Conservation (phyloP, 495 filamentous ascomycete species). For the Pseudevernia furfuracea region DNA sequence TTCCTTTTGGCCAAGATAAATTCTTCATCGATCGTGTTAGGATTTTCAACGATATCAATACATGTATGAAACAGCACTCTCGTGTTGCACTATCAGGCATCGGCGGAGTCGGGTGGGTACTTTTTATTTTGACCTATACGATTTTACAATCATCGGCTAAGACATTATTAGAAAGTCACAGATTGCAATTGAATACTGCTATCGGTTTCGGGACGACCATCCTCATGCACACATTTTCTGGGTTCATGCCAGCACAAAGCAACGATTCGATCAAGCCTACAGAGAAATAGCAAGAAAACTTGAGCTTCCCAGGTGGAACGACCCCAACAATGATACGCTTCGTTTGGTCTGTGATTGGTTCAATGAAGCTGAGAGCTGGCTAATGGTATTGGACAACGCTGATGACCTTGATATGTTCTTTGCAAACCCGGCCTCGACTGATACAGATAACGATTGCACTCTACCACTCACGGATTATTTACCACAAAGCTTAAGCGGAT, state of each 20-base stretch:
- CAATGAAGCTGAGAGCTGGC: slow-evolving; percentile 34
- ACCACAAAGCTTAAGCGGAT: slow-evolving; percentile 19
- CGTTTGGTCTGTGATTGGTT: slow-evolving; percentile 37
- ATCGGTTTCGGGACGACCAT: slow-evolving; percentile 24
- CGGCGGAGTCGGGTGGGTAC: slow-evolving; percentile 29
- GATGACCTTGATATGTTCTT: slow-evolving; percentile 38
- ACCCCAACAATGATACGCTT: slow-evolving; percentile 33
- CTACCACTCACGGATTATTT: slow-evolving; percentile 21
- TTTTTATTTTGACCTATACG: not conserved
- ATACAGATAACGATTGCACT: not conserved
- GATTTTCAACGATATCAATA: slow-evolving; percentile 1
- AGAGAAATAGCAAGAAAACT: slow-evolving; percentile 33
- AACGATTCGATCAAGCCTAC: slow-evolving; percentile 35
- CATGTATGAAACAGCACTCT: not conserved
- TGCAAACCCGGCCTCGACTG: not conserved
- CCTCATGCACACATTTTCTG: slow-evolving; percentile 35
- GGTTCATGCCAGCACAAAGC: slow-evolving; percentile 34
- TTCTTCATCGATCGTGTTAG: slow-evolving; percentile 5
- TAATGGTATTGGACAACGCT: slow-evolving; percentile 48
- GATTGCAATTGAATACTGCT: slow-evolving; percentile 37
- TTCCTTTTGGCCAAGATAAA: slow-evolving; percentile 13
- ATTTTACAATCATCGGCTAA: not conserved
- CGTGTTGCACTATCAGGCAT: slow-evolving; percentile 29
- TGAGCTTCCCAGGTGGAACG: slow-evolving; percentile 32
- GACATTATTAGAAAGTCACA: slow-evolving; percentile 29